phyloP scores from a whole-genome alignment of 768 basidiomycete genomes.

The Peribolospora baueri region DNA sequence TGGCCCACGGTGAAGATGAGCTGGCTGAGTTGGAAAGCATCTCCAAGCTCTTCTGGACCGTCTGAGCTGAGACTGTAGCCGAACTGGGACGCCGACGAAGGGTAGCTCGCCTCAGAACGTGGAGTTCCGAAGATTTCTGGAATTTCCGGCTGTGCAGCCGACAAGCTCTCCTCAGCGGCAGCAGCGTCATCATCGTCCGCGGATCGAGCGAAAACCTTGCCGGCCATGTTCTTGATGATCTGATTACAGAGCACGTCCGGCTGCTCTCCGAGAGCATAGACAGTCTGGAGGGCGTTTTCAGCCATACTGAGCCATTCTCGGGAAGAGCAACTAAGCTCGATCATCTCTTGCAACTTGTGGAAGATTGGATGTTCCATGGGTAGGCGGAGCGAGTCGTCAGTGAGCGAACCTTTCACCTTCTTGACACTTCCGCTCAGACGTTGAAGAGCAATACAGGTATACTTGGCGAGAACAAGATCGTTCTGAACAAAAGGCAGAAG shows the following conservation, averaged over 20 bases:
- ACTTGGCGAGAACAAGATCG: slow-evolving; percentile 71
- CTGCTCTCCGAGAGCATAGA: slow-evolving; percentile 80
- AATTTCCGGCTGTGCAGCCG: slow-evolving; percentile 24
- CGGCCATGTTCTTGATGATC: slow-evolving; percentile 60
- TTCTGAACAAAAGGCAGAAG: slow-evolving; percentile 25
- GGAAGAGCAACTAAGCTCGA: slow-evolving; percentile 25
- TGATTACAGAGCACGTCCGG: slow-evolving; percentile 61
- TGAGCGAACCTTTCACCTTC: slow-evolving; percentile 89
- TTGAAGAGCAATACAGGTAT: slow-evolving; percentile 80
- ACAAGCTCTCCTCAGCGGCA: slow-evolving; percentile 10
- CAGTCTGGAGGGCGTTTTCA: slow-evolving; percentile 87
- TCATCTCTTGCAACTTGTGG: slow-evolving; percentile 49
- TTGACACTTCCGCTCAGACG: slow-evolving; percentile 82
- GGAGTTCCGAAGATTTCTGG: slow-evolving; percentile 26
- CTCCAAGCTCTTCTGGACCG: slow-evolving; percentile 25
- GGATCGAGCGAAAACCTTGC: slow-evolving; percentile 33
- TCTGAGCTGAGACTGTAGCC: slow-evolving; percentile 9
- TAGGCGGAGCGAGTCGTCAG: slow-evolving; percentile 60
- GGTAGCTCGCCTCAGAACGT: slow-evolving; percentile 19
- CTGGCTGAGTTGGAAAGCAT: slow-evolving; percentile 71
- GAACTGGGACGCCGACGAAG: slow-evolving; percentile 7
- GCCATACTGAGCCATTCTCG: slow-evolving; percentile 51
- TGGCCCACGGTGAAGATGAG: slow-evolving; percentile 90
- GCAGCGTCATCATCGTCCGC: not conserved
- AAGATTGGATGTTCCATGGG: slow-evolving; percentile 76